A percentile compares a stretch with the other conserved stretches of the same genome.
Conservation (phyloP, 306 rosid genomes). For the Fragaria vesca region DNA sequence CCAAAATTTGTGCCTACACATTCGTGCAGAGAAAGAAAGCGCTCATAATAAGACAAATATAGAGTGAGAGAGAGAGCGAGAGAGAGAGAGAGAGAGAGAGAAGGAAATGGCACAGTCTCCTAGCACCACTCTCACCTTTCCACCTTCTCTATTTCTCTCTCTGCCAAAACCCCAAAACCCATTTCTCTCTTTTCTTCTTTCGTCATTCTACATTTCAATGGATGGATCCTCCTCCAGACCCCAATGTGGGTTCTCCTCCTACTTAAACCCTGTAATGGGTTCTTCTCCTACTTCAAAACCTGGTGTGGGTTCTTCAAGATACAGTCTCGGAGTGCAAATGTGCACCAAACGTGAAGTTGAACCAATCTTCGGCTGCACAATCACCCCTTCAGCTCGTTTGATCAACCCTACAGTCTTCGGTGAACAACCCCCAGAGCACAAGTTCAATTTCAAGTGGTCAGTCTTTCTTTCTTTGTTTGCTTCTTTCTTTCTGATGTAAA, state of each 20-base stretch:
- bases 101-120: background rate
- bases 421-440: background rate
- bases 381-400: background rate
- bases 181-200: no score
- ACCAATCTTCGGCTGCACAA: slow-evolving; percentile 26
- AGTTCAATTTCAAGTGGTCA: slow-evolving; percentile 24
- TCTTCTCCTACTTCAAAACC: background rate
- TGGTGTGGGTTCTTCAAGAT: background rate
- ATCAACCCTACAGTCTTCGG: background rate
- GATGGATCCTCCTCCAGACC: background rate
- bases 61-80: background rate
- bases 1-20: background rate
- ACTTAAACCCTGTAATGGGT: background rate
- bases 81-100: background rate
- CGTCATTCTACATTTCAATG: no score
- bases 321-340: slow-evolving; percentile 1
- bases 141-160: background rate
- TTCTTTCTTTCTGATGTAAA: background rate
- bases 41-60: background rate
- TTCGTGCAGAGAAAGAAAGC: background rate
- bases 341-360: background rate
- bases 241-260: background rate
- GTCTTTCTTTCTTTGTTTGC: background rate
- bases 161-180: background rate
- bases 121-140: background rate